Base-by-base conservation (phyloP, 129 eudicot species). In the Pittosporum tobira region DNA sequence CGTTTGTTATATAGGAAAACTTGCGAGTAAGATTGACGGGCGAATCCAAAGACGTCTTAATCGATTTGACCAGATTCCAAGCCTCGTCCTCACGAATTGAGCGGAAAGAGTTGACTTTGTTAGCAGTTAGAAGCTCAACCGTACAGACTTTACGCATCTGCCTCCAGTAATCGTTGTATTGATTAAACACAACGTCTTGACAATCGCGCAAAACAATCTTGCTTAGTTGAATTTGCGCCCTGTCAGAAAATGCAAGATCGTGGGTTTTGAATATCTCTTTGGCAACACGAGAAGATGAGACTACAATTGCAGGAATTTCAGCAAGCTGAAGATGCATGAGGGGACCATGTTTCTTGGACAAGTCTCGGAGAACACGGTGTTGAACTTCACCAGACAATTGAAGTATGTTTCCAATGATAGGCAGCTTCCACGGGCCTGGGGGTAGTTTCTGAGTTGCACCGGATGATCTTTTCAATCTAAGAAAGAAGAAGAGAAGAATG, bases 261-360 rank as follows among this genome's bases (percentile, higher is more conserved):
- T 59, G 68, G 2, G 61, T 52, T 14, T 42, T 55, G 55, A 68
- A 20, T 30, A 74, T 63, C 50, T 62, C 79, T 36, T 63, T 71
- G 44, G 70, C 64, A 11, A 48, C 36, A 1, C 25, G 49, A 6
- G 75, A 12, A 2, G 70, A 74, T 9, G 69, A 53, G 20, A 70
- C 36, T 15, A 70, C 69, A 10, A 70, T 37, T 2, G 75, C 43
- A 2, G 69, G 49, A 42, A 67, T 36, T 28, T 73, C 69, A 12
- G 73, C 79, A 3, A 73, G 73, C 27, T 53, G 73, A 2, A 73
- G 70, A 44, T 66, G 73, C 69, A 73, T 73, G 12, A 73, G 28
- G 6, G 73, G 70, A 1, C 75, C 75, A 13, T 61, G 59, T 44
- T 44, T 57, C 10, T 4, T 45, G 22, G 75, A 42, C 63, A n/a